phyloP scores from a whole-genome alignment of 345 rosid genomes.

The Orychophragmus violaceus region DNA sequence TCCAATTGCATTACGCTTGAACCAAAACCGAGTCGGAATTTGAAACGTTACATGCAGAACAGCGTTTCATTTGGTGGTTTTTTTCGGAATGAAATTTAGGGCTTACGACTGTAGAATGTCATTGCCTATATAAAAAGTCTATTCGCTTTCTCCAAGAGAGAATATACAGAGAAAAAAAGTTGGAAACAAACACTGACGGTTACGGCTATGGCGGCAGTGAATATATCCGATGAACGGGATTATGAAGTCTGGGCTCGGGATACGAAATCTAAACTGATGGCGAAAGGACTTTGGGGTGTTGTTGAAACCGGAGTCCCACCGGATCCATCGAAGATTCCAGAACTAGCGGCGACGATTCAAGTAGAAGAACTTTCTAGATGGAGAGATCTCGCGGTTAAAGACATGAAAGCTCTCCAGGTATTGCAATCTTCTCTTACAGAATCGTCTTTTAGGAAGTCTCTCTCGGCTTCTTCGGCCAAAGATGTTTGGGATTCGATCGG shows the following conservation, averaged over 20 bases:
- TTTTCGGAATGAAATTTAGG: too few relatives aligned
- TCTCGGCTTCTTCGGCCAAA: background rate
- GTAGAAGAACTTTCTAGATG: background rate
- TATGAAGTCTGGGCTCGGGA: slow-evolving; percentile 1
- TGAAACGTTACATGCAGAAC: too few relatives aligned
- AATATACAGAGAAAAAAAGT: background rate
- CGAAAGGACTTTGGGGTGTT: slow-evolving; percentile 11
- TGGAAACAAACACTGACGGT: background rate
- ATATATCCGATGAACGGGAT: background rate
- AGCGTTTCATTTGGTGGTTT: too few relatives aligned
- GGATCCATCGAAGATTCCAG: slow-evolving; percentile 5
- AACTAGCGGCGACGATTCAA: background rate
- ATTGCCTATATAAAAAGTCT: background rate
- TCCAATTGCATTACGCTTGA: too few relatives aligned
- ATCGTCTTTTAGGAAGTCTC: background rate
- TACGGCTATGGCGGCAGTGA: slow-evolving; percentile 7
- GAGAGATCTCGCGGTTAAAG: background rate
- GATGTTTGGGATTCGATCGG: background rate
- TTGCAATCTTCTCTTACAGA: background rate
- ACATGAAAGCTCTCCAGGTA: background rate
- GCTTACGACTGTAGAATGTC: too few relatives aligned
- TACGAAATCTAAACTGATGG: background rate
- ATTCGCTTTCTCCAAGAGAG: background rate
- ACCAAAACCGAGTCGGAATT: too few relatives aligned
- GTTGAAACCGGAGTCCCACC: slow-evolving; percentile 18